These are phyloP conservation scores for Beauveria brongniartii DNA, from an alignment of 2,329 filamentous ascomycete species.

Conservation along the genomic window DNA sequence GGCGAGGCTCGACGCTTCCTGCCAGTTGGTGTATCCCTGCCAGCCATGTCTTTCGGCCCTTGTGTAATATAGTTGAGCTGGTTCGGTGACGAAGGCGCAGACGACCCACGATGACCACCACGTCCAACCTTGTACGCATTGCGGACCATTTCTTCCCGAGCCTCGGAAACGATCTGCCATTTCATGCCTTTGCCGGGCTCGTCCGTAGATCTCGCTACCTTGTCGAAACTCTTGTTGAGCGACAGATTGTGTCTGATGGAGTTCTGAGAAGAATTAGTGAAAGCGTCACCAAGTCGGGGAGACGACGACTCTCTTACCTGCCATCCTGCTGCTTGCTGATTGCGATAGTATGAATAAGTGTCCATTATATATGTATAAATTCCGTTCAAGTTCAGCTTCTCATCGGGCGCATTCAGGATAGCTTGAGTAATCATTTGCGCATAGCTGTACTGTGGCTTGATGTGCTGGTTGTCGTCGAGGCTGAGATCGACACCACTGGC, in stretches of 20 bases:
- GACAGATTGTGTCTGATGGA: constrained; percentile 96
- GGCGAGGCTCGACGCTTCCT: constrained; percentile 51
- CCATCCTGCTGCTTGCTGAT: constrained; percentile 73
- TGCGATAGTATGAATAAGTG: constrained; percentile 87
- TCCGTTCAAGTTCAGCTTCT: constrained; percentile 82
- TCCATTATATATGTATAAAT: constrained; percentile 92
- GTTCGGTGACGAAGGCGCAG: constrained; percentile 60
- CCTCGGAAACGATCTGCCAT: constrained; percentile 84
- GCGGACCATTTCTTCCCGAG: constrained; percentile 79
- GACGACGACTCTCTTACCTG: constrained; percentile 54
- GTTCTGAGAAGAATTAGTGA: constrained; percentile 47
- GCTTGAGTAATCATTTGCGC: constrained; percentile 95
- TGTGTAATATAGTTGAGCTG: constrained; percentile 54
- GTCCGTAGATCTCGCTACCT: constrained; percentile 83
- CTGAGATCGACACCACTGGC: constrained; percentile 64
- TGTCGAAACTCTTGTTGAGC: constrained; percentile 88
- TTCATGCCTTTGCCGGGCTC: constrained; percentile 99
- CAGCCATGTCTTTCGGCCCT: constrained; percentile 47
- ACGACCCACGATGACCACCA: constrained; percentile 59
- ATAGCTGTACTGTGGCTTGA: constrained; percentile 95
- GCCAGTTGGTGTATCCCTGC: constrained; percentile 40
- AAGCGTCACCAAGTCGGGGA: not conserved
- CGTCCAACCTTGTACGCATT: constrained; percentile 56
- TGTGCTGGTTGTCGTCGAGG: constrained; percentile 73
- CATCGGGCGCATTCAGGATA: constrained; percentile 76